Base-by-base conservation (phyloP, 306 rosid species). In the Castanopsis chinensis region DNA sequence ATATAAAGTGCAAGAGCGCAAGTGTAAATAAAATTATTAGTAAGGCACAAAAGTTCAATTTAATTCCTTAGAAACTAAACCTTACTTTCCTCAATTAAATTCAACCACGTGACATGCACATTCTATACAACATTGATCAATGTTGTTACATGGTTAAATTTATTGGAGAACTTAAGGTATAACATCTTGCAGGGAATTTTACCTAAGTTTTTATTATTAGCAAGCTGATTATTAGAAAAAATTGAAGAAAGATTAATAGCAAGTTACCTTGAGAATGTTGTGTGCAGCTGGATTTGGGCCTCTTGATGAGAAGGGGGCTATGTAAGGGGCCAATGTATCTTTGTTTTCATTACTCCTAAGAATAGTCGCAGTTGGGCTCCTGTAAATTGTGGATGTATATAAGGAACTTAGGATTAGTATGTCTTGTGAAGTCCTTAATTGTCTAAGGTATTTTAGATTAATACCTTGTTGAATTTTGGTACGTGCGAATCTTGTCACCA, bases 191-290 rank as follows among this genome's bases (percentile, higher is more conserved):
- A 32, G 4, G 5, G 35, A 32, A 32, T 32, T 32, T 32, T 32
- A 32, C 35, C 35, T 4, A 32, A 32, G 5, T 32, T 32, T 4
- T 32, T 4, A 32, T 32, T 4, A 32, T 32, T 32, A 32, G 35
- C 35, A 32, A 32, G 35, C 35, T 32, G 6, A 4, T 32, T 32
- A 4, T 32, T 32, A 32, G 35, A 32, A 32, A 4, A 32, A 32
- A 4, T 32, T 32, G 35, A 32, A 32, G 35, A 32, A 32, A 32
- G 49, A 41, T 9, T 41, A 41, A 6, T 41, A 41, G 49, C 10
- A 41, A 11, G 33, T 37, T 77, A 85, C 85, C 83, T 81, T 85
- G 60, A 85, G 89, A 72, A 82, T 82, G 8, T 76, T 68, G 35
- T 78, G 78, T 6, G 82, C 37, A 11, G 21, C 9, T 2, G 27